These are phyloP conservation scores for Isabelozyma heimii DNA, from an alignment of 805 yeast species.

Conservation along the genomic window DNA sequence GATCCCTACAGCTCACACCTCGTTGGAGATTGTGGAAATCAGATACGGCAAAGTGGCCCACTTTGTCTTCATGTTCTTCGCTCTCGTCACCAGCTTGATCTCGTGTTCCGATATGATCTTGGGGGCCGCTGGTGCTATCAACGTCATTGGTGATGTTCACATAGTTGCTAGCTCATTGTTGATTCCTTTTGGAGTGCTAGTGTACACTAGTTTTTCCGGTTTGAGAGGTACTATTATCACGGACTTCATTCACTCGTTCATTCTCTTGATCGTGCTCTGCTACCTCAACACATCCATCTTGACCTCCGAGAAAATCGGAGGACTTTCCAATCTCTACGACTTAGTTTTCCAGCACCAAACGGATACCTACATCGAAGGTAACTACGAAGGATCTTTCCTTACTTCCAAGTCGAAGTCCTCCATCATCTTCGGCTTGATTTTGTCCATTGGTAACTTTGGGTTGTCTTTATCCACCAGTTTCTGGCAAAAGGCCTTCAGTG, in stretches of 20 bases:
- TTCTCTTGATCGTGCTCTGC: slow-evolving; percentile 22
- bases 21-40: slow-evolving; percentile 25
- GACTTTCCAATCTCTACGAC: slow-evolving; percentile 25
- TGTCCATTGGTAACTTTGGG: slow-evolving; percentile 35
- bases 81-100: slow-evolving; percentile 20
- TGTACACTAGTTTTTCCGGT: slow-evolving; percentile 51
- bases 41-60: slow-evolving; percentile 24
- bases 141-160: slow-evolving; percentile 23
- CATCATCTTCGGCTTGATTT: slow-evolving; percentile 31
- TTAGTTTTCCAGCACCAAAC: slow-evolving; percentile 11
- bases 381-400: slow-evolving; percentile 30
- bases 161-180: slow-evolving; percentile 25
- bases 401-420: slow-evolving; percentile 36
- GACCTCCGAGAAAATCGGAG: slow-evolving; percentile 22
- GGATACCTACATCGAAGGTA: slow-evolving; percentile 26
- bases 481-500: slow-evolving; percentile 40
- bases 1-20: slow-evolving; percentile 25
- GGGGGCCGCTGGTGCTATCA: slow-evolving; percentile 25
- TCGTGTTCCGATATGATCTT: slow-evolving; percentile 25
- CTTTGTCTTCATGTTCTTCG: slow-evolving; percentile 20
- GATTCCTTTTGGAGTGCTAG: slow-evolving; percentile 36
- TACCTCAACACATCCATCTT: slow-evolving; percentile 24
- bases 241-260: slow-evolving; percentile 35
- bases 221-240: slow-evolving; percentile 50
- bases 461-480: slow-evolving; percentile 37